phyloP scores from a whole-genome alignment of 768 basidiomycete species.

The Antrodiella citrinella region DNA sequence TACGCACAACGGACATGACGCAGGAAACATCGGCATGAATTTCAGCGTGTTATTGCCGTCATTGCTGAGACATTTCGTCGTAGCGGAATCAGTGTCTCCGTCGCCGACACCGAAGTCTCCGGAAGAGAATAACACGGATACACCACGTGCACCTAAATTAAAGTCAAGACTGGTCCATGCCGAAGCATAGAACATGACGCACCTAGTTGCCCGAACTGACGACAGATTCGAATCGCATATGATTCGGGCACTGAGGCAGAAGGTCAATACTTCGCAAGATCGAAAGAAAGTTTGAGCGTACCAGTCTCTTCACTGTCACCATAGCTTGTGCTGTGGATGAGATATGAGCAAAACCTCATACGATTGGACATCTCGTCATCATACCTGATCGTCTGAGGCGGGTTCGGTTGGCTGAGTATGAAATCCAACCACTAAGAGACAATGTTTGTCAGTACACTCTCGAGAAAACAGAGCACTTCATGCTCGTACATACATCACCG shows the following conservation, averaged over 20 bases:
- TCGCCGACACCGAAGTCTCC: constrained; percentile 64
- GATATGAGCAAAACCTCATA: background rate
- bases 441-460: background rate
- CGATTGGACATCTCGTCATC: background rate
- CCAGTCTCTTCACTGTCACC: constrained; percentile 68
- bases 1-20: constrained; percentile 27
- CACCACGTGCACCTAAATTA: constrained; percentile 50
- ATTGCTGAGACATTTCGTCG: constrained; percentile 38
- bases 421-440: constrained; percentile 54
- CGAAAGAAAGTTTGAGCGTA: constrained; percentile 17
- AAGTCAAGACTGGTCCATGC: background rate
- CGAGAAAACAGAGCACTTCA: no score
- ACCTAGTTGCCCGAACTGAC: constrained; percentile 9
- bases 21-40: constrained; percentile 48
- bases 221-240: constrained; percentile 35
- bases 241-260: background rate
- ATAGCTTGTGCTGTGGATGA: constrained; percentile 47
- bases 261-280: constrained; percentile 39
- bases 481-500: constrained; percentile 24
- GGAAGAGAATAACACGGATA: constrained; percentile 53
- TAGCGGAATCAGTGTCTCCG: constrained; percentile 22
- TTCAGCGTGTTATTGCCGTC: constrained; percentile 39
- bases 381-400: constrained; percentile 46
- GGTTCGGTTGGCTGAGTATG: constrained; percentile 31
- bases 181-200: background rate